phyloP scores from a whole-genome alignment of 2,329 filamentous ascomycete species.

The Diaporthe sp. region DNA sequence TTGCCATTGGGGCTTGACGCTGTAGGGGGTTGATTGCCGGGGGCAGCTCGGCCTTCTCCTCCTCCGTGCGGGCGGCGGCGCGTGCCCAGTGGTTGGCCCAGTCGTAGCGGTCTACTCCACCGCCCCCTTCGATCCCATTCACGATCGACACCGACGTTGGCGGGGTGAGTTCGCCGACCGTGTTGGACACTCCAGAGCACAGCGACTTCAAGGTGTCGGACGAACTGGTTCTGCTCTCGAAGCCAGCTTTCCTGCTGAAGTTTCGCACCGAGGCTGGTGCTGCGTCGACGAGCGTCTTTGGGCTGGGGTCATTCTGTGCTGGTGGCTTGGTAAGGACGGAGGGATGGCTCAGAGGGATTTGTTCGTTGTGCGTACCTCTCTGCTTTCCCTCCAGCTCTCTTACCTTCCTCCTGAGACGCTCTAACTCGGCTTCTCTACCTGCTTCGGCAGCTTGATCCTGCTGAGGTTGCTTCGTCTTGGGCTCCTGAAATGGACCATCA shows the following conservation, averaged over 20 bases:
- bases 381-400: conserved; percentile 3
- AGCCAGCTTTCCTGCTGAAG: no score
- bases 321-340: not conserved
- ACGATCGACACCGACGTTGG: not conserved
- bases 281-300: not conserved
- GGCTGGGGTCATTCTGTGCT: not conserved
- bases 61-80: not conserved
- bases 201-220: no score
- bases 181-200: not conserved
- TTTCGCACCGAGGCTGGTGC: not conserved
- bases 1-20: no score
- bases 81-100: conserved; percentile 9
- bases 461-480: not conserved
- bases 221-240: not conserved
- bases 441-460: not conserved
- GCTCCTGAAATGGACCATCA: no score
- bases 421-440: not conserved
- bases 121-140: no score
- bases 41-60: not conserved
- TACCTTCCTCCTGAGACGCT: not conserved
- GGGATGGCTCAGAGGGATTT: not conserved
- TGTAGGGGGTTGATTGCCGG: not conserved
- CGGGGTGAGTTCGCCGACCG: not conserved
- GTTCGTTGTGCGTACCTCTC: not conserved
- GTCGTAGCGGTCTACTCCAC: not conserved